phyloP scores from a whole-genome alignment of 352 stramenopile species.

The Phytophthora kernoviae region DNA sequence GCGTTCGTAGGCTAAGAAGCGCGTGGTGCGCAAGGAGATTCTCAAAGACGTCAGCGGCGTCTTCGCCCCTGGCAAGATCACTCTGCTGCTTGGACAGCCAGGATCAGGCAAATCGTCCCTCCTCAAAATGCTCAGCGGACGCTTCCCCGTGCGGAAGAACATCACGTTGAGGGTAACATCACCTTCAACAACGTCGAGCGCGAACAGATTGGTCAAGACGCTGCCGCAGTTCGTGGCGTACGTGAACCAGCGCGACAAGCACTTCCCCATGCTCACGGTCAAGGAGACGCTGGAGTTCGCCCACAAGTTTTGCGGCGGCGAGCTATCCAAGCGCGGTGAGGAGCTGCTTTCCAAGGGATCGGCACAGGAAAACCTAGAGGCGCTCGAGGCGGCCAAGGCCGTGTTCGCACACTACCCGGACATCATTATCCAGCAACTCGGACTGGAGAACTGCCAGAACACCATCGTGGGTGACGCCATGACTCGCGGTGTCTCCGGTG shows the following conservation, averaged over 20 bases:
- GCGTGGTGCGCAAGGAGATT: constrained; percentile 36
- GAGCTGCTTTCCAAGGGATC: constrained; percentile 34
- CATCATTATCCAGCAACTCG: constrained; percentile 41
- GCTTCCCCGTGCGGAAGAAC: constrained; percentile 42
- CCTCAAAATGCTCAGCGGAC: constrained; percentile 46
- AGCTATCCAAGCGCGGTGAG: constrained; percentile 20
- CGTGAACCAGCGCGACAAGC: constrained; percentile 52
- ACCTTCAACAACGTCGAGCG: constrained; percentile 45
- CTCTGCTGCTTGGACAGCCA: constrained; percentile 39
- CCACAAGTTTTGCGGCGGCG: constrained; percentile 35
- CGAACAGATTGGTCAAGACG: constrained; percentile 29
- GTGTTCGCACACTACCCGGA: constrained; percentile 42
- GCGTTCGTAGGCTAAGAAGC: constrained; percentile 33
- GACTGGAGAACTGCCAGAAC: constrained; percentile 41
- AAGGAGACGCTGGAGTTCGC: constrained; percentile 63
- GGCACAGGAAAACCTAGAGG: constrained; percentile 33
- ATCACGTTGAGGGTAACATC: constrained; percentile 42
- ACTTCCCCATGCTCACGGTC: constrained; percentile 55
- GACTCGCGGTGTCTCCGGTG: constrained; percentile 62
- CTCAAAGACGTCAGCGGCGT: constrained; percentile 42
- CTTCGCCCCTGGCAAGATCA: constrained; percentile 44
- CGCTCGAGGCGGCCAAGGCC: constrained; percentile 21
- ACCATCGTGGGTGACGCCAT: constrained; percentile 59
- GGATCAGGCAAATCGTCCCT: constrained; percentile 46
- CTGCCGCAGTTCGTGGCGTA: constrained; percentile 57